phyloP scores from a whole-genome alignment of 2,329 filamentous ascomycete genomes.

The Fusarium proliferatum region DNA sequence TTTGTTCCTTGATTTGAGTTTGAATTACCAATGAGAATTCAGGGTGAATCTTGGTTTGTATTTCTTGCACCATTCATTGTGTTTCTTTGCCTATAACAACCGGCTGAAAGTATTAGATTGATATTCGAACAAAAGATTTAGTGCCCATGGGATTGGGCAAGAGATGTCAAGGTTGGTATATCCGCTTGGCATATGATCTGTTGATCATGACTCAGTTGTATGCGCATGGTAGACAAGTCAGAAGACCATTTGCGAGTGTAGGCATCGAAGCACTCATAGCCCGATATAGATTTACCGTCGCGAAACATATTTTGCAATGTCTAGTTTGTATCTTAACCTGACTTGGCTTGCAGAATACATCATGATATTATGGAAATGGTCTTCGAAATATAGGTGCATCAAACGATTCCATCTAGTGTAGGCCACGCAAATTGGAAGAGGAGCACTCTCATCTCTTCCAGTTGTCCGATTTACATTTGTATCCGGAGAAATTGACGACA shows the following conservation, averaged over 20 bases:
- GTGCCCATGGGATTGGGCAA: no score
- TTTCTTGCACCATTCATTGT: not conserved
- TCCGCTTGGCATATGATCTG: not conserved
- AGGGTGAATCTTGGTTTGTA: not conserved
- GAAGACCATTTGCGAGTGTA: not conserved
- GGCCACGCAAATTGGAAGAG: not conserved
- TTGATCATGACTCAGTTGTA: not conserved
- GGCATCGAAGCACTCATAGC: not conserved
- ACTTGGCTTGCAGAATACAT: not conserved
- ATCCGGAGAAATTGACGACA: rapidly evolving
- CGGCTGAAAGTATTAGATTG: not conserved
- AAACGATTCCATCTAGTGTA: not conserved
- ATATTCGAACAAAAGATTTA: not conserved
- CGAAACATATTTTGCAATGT: not conserved
- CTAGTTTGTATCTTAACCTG: not conserved
- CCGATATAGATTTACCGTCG: not conserved
- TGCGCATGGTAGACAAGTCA: not conserved
- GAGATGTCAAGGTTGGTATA: not conserved
- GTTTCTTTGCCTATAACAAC: not conserved
- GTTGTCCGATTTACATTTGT: not conserved
- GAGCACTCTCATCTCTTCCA: not conserved
- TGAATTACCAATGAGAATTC: not conserved
- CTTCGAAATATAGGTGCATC: not conserved
- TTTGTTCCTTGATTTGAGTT: not conserved
- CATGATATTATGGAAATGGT: not conserved